phyloP scores from a whole-genome alignment of 1,284 basidiomycete species.

The Sparassis latifolia region DNA sequence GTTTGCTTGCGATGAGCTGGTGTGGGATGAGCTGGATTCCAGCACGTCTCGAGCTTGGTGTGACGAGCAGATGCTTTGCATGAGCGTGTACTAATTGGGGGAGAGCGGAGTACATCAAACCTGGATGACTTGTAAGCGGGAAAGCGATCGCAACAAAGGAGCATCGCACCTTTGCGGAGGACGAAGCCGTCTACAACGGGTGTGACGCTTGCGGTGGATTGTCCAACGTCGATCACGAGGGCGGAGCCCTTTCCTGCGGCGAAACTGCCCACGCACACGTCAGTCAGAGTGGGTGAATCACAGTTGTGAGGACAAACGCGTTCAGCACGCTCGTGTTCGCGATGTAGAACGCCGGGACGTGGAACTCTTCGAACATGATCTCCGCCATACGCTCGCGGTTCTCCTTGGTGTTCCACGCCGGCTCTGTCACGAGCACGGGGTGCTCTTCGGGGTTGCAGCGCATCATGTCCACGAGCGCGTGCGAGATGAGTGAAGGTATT shows the following conservation, averaged over 20 bases:
- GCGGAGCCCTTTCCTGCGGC: conserved; percentile 96
- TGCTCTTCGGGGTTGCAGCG: conserved; percentile 76
- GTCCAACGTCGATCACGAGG: conserved; percentile 91
- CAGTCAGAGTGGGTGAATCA: too few species aligned
- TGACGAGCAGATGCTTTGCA: conserved; percentile 57
- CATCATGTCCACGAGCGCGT: conserved; percentile 73
- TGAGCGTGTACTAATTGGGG: conserved; percentile 74
- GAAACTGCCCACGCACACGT: conserved; percentile 49
- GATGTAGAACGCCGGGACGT: conserved; percentile 94
- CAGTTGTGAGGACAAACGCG: conserved; percentile 53
- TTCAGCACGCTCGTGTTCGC: conserved; percentile 95
- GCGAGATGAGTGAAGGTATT: conserved; percentile 67
- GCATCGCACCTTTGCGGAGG: conserved; percentile 77
- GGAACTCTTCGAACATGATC: conserved; percentile 95
- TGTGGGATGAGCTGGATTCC: conserved; percentile 71
- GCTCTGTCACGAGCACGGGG: conserved; percentile 91
- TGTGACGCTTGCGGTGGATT: conserved; percentile 83
- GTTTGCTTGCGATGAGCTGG: conserved; percentile 82
- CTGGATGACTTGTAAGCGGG: conserved; percentile 28
- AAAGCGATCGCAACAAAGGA: background rate
- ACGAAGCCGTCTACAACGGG: conserved; percentile 99
- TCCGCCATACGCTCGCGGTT: conserved; percentile 93
- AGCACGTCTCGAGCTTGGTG: conserved; percentile 39
- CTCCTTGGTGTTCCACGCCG: conserved; percentile 89
- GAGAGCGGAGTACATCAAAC: conserved; percentile 65